These are phyloP conservation scores for Aspergillus clavatus DNA, from an alignment of 2,329 filamentous ascomycete genomes.

Conservation along the genomic window DNA sequence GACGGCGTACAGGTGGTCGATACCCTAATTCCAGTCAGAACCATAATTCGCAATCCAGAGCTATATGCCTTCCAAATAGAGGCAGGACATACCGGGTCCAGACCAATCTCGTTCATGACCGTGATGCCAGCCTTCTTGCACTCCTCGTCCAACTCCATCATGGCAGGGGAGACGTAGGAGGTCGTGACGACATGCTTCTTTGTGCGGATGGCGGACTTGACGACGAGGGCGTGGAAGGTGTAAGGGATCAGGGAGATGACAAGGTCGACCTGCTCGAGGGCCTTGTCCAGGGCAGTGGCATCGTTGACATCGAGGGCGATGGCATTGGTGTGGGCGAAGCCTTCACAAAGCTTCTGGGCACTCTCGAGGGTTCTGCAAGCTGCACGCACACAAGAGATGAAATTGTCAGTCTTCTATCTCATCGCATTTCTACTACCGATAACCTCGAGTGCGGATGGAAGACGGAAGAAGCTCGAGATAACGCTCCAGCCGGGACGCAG, in stretches of 20 bases:
- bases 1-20: conserved; percentile 65
- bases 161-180: conserved; percentile 85
- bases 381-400: conserved; percentile 28
- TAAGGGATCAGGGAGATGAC: conserved; percentile 85
- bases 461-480: not conserved
- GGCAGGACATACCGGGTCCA: conserved; percentile 40
- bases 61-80: not conserved
- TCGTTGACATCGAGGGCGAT: conserved; percentile 83
- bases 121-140: conserved; percentile 89
- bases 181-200: conserved; percentile 98
- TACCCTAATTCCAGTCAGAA: conserved; percentile 21
- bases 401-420: conserved; percentile 4
- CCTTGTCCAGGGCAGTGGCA: conserved; percentile 70
- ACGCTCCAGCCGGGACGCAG: not conserved
- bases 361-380: conserved; percentile 76
- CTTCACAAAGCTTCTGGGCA: conserved; percentile 68
- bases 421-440: no score
- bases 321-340: conserved; percentile 66
- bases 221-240: conserved; percentile 80
- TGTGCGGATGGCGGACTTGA: conserved; percentile 85
- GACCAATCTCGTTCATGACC: conserved; percentile 94
- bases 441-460: not conserved
- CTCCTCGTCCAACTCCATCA: conserved; percentile 78
- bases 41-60: not conserved
- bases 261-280: conserved; percentile 72